Evolutionary conservation across 192 early-diverging fungal species (phyloP).

Genomic region (Anaeromyces robustus): DNA sequence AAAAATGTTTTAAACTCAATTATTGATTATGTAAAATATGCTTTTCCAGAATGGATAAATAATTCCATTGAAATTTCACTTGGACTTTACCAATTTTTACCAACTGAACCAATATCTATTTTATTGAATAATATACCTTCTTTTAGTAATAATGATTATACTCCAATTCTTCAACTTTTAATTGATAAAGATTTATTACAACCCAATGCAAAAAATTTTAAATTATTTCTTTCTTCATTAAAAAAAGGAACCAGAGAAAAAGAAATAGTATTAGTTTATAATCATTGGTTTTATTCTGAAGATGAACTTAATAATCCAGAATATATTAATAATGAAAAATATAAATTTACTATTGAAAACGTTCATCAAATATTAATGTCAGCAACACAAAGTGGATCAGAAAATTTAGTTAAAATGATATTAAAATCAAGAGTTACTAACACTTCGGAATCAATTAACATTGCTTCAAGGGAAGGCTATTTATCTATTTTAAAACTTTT

Average conservation of each 20-base stretch:
- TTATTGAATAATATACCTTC: neutral
- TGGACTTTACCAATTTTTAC: neutral
- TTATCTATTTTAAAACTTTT: neutral
- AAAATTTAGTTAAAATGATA: neutral
- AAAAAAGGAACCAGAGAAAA: neutral
- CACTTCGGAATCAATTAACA: neutral
- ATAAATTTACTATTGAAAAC: neutral
- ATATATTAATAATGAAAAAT: neutral
- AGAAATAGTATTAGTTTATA: neutral
- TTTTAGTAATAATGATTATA: neutral
- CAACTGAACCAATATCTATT: neutral
- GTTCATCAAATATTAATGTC: neutral
- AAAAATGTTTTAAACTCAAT: neutral
- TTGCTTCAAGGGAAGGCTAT: neutral
- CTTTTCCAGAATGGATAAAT: neutral
- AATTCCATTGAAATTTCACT: neutral
- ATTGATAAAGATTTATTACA: neutral
- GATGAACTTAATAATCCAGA: neutral
- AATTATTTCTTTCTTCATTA: neutral
- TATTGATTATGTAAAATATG: neutral
- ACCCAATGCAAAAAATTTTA: neutral
- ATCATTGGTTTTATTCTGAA: neutral
- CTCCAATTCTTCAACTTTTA: neutral
- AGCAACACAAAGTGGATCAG: neutral
- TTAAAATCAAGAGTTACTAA: neutral